Conservation (phyloP, 768 basidiomycete genomes). For the Nidularia pulvinata region DNA sequence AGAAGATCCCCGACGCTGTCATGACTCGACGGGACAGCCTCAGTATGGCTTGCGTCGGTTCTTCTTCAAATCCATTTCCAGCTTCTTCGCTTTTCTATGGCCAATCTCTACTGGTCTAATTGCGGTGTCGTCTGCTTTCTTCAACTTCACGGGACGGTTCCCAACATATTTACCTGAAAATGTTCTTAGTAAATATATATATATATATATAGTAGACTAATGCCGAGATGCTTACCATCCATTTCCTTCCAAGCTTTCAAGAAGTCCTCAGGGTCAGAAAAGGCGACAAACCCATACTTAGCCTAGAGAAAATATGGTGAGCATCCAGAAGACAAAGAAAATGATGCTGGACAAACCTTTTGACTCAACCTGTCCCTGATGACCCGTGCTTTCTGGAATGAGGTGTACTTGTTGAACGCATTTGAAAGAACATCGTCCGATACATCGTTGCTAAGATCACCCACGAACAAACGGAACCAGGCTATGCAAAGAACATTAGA, state of each 20-base stretch:
- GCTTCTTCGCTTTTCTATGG: conserved; percentile 85
- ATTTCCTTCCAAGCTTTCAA: conserved; percentile 99
- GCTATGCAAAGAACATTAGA: conserved; percentile 41
- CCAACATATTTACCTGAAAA: conserved; percentile 91
- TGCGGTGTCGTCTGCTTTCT: conserved; percentile 87
- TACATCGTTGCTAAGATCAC: conserved; percentile 97
- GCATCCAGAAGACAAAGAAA: background rate
- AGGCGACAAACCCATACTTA: conserved; percentile 96
- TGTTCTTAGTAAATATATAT: too few relatives aligned
- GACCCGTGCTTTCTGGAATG: conserved; percentile 94
- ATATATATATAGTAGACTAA: conserved; percentile 1
- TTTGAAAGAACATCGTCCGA: conserved; percentile 93
- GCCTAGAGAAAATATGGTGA: conserved; percentile 49
- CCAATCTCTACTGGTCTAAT: conserved; percentile 94
- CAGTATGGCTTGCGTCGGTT: conserved; percentile 88
- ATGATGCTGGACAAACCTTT: conserved; percentile 55
- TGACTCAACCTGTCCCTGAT: conserved; percentile 92
- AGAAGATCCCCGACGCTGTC: background rate
- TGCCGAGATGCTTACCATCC: conserved; percentile 68
- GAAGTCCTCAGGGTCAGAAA: conserved; percentile 98
- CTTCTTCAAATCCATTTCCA: conserved; percentile 92
- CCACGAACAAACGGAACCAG: conserved; percentile 98
- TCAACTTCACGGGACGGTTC: conserved; percentile 94
- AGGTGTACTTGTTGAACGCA: conserved; percentile 92
- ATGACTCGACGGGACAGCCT: conserved; percentile 3